Evolutionary conservation across 2,329 filamentous ascomycete species (phyloP).

Genomic region (Diaporthe humulicola): DNA sequence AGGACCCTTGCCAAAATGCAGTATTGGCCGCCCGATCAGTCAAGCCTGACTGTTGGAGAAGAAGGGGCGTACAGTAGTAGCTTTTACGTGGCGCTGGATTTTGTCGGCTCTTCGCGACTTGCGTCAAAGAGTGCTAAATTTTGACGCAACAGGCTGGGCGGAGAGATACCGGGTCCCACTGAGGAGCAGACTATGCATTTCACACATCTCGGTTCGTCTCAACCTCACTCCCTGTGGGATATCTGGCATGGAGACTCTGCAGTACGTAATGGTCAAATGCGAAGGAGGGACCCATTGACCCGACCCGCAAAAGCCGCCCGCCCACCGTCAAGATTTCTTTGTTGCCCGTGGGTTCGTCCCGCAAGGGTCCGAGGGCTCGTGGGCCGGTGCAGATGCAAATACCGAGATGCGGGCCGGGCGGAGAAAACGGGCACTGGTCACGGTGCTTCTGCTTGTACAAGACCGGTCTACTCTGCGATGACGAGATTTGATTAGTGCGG

Average conservation of each 20-base stretch:
- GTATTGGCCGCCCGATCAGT: neutral
- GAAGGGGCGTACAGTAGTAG: neutral
- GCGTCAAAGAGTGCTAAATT: neutral
- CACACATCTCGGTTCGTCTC: neutral
- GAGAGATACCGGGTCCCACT: neutral
- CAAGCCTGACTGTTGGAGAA: neutral
- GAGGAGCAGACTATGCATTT: neutral
- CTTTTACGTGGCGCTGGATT: neutral
- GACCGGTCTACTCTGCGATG: neutral
- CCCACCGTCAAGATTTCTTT: conserved; percentile 9
- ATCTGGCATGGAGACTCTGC: neutral
- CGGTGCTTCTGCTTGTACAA: neutral
- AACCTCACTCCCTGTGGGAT: neutral
- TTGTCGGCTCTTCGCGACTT: neutral
- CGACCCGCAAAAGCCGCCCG: neutral
- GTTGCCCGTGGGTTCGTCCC: conserved; percentile 8
- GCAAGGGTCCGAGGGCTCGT: conserved; percentile 1
- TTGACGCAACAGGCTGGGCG: neutral
- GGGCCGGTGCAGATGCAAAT: conserved; percentile 2
- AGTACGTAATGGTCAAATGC: neutral
- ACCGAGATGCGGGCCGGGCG: conserved; percentile 19
- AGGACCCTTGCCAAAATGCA: neutral
- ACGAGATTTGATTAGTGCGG: neutral
- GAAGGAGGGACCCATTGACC: neutral
- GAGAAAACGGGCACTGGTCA: neutral